These are phyloP conservation scores for Diplodia seriata DNA, from an alignment of 2,329 filamentous ascomycete genomes.

Conservation along the genomic window DNA sequence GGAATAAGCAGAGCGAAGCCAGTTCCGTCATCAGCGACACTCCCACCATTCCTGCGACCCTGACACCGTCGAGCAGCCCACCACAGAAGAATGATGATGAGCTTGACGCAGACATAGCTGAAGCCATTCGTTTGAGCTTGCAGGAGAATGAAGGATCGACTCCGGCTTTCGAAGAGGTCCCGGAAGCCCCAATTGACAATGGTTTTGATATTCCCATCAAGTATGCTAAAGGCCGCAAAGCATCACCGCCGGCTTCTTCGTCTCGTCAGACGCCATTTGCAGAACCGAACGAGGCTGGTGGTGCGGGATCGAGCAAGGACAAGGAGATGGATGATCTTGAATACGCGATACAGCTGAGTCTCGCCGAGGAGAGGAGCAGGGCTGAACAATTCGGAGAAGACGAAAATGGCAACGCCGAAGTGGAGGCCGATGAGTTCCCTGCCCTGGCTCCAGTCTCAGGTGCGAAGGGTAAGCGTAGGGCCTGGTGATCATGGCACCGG, in stretches of 20 bases:
- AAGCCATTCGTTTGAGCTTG: conserved; percentile 65
- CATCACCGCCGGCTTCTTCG: conserved; percentile 33
- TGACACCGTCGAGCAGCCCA: conserved; percentile 43
- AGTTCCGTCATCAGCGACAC: conserved; percentile 47
- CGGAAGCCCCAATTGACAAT: conserved; percentile 18
- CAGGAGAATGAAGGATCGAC: conserved; percentile 36
- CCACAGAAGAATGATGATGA: conserved; percentile 53
- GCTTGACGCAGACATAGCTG: conserved; percentile 65
- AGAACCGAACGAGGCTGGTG: conserved; percentile 41
- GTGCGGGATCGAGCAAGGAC: conserved; percentile 48
- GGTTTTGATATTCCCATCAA: conserved; percentile 55
- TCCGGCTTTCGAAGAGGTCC: not conserved
- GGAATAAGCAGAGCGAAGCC: conserved; percentile 54
- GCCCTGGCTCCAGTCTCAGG: conserved; percentile 12
- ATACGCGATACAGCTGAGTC: conserved; percentile 67
- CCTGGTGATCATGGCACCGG: conserved; percentile 8
- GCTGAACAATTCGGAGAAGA: conserved; percentile 37
- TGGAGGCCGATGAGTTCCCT: conserved; percentile 28
- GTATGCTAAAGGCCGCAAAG: conserved; percentile 49
- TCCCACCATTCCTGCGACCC: conserved; percentile 39
- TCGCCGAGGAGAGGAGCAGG: conserved; percentile 64
- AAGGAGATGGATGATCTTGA: conserved; percentile 65
- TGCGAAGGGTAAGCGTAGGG: conserved; percentile 30
- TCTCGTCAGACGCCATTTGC: conserved; percentile 36
- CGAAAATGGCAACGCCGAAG: conserved; percentile 5